Percentiles rank a stretch among this genome's conserved stretches.
These are phyloP conservation scores for Mayamaea pseudoterrestris DNA, from an alignment of 108 stramenopile genomes.

Conservation along the genomic window DNA sequence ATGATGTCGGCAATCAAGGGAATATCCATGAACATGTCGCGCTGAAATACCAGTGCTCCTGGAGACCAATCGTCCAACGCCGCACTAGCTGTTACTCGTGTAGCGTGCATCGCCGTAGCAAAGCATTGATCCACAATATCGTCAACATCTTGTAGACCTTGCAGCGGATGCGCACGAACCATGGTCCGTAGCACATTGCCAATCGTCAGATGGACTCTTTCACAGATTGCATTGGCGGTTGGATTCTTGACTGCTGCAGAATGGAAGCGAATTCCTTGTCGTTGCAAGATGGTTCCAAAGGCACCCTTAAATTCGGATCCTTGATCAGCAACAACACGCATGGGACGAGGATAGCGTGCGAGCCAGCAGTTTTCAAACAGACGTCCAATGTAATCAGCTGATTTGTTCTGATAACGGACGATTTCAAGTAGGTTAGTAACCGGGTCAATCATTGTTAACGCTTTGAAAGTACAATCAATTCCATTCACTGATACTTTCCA, in stretches of 20 bases:
- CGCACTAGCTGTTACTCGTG: constrained; percentile 2
- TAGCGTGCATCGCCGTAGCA: constrained; percentile 10
- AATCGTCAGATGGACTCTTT: constrained; percentile 28
- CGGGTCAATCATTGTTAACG: constrained; percentile 9
- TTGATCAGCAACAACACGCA: constrained; percentile 16
- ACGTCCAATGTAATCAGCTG: constrained; percentile 7
- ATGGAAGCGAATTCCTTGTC: constrained; percentile 13
- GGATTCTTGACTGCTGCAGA: constrained; percentile 29
- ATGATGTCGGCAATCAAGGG: constrained; percentile 9
- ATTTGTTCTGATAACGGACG: constrained; percentile 11
- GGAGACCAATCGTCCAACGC: constrained; percentile 13
- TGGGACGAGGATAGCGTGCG: constrained; percentile 25
- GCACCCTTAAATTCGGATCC: constrained; percentile 33
- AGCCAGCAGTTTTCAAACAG: constrained; percentile 29
- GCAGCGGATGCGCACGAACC: not conserved
- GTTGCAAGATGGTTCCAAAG: no score
- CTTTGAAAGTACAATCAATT: constrained; percentile 10
- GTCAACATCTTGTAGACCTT: not conserved
- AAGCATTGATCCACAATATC: constrained; percentile 8
- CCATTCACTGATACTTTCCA: constrained; percentile 18
- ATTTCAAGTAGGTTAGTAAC: constrained; percentile 33
- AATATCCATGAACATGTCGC: constrained; percentile 29
- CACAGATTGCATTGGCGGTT: constrained; percentile 23
- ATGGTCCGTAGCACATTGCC: constrained; percentile 15
- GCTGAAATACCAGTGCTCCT: constrained; percentile 22